A percentile compares a stretch with the other conserved stretches of the same genome.
phyloP scores from a whole-genome alignment of 2,329 filamentous ascomycete genomes.

The Pseudomassariella vexata region DNA sequence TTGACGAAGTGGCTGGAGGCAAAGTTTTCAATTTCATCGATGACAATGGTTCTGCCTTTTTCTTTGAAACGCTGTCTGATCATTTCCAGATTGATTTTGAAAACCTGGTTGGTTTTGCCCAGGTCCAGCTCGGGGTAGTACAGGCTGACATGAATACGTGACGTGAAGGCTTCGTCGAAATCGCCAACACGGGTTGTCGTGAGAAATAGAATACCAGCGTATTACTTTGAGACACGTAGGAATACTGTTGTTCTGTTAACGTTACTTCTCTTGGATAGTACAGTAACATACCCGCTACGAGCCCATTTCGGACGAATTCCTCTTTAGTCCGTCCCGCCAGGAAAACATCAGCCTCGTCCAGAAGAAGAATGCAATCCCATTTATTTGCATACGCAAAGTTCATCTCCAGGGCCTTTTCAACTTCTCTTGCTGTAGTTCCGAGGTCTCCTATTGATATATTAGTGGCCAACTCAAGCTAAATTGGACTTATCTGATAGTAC shows the following conservation, averaged over 20 bases:
- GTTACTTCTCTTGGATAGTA: too few species aligned
- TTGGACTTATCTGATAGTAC: background rate
- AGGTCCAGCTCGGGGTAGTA: constrained; percentile 18
- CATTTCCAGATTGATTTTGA: constrained; percentile 9
- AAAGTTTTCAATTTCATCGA: constrained; percentile 10
- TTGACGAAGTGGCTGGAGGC: constrained; percentile 8
- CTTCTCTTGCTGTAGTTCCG: constrained; percentile 12
- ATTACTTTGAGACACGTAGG: constrained; percentile 18
- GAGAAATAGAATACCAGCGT: constrained; percentile 28
- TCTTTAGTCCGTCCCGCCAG: constrained; percentile 2
- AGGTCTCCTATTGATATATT: constrained; percentile 7
- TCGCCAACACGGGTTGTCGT: constrained; percentile 27
- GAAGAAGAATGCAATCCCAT: constrained; percentile 14
- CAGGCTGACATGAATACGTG: constrained; percentile 22
- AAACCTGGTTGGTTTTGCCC: constrained; percentile 7
- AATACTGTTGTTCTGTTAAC: too few species aligned
- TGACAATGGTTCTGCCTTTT: constrained; percentile 5
- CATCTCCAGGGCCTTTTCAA: constrained; percentile 11
- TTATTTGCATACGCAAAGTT: constrained; percentile 12
- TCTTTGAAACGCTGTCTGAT: constrained; percentile 9
- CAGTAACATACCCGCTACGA: too few species aligned
- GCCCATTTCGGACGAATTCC: too few species aligned
- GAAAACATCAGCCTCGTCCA: constrained; percentile 15
- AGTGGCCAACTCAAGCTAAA: background rate
- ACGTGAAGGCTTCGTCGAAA: constrained; percentile 18